These are phyloP conservation scores for Diaporthe humulicola DNA, from an alignment of 2,329 filamentous ascomycete genomes.

Conservation along the genomic window DNA sequence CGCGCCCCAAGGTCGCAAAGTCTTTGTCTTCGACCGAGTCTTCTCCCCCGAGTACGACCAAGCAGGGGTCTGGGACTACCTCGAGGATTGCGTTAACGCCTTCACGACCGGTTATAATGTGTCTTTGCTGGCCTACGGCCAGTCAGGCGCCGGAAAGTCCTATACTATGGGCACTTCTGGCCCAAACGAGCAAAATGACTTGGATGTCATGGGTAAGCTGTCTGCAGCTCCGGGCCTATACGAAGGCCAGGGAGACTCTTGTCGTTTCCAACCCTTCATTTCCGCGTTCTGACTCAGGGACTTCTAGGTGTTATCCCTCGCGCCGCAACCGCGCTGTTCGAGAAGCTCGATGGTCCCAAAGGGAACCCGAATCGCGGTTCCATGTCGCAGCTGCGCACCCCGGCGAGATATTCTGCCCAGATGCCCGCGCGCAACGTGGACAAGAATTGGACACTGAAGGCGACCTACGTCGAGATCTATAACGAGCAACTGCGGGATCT, in stretches of 20 bases:
- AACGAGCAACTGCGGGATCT: conserved; percentile 96
- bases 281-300: conserved; percentile 38
- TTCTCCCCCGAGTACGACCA: conserved; percentile 88
- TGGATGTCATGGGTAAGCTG: conserved; percentile 81
- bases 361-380: conserved; percentile 68
- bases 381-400: conserved; percentile 83
- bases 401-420: conserved; percentile 80
- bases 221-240: neutral
- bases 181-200: conserved; percentile 79
- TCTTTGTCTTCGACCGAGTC: conserved; percentile 97
- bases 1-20: conserved; percentile 89
- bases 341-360: conserved; percentile 78
- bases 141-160: conserved; percentile 97
- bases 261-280: conserved; percentile 1
- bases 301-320: conserved; percentile 89
- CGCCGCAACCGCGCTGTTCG: conserved; percentile 88
- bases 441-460: conserved; percentile 90
- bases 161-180: conserved; percentile 99
- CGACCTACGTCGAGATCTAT: conserved; percentile 97
- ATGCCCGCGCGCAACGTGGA: conserved; percentile 64
- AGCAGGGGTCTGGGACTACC: conserved; percentile 93
- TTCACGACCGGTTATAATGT: conserved; percentile 99
- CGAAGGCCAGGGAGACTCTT: neutral
- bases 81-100: conserved; percentile 88
- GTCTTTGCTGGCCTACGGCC: conserved; percentile 94